These are phyloP conservation scores for Xylaria cubensis DNA, from an alignment of 495 filamentous ascomycete genomes.

Conservation along the genomic window DNA sequence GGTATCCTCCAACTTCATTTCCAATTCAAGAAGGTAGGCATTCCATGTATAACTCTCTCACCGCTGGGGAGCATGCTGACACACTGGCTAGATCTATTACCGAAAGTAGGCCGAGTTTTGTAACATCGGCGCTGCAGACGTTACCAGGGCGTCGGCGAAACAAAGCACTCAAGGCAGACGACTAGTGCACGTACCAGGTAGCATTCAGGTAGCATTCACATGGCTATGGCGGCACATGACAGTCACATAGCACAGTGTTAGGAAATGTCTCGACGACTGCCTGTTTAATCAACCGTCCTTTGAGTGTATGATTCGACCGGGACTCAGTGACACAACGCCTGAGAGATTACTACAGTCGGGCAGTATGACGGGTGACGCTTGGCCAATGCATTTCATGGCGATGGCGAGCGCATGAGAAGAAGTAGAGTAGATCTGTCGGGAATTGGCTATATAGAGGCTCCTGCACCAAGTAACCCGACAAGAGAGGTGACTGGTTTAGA, in stretches of 20 bases:
- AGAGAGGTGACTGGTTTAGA: neutral
- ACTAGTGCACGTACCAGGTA: constrained; percentile 26
- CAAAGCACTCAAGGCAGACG: constrained; percentile 6
- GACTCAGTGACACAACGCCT: neutral
- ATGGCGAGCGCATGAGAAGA: neutral
- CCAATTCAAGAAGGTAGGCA: constrained; percentile 83
- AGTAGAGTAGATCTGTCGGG: neutral
- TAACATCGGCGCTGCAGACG: neutral
- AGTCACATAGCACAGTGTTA: constrained; percentile 14
- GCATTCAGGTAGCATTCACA: constrained; percentile 23
- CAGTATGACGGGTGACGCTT: neutral
- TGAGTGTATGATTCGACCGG: constrained; percentile 7
- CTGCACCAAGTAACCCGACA: neutral
- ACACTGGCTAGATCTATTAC: constrained; percentile 65
- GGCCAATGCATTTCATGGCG: neutral
- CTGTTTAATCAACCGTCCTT: neutral
- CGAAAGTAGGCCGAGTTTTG: constrained; percentile 56
- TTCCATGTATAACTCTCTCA: constrained; percentile 1
- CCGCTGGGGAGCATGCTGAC: constrained; percentile 43
- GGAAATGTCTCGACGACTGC: constrained; percentile 1
- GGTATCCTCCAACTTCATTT: constrained; percentile 98
- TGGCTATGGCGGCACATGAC: constrained; percentile 23
- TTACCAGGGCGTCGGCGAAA: constrained; percentile 4
- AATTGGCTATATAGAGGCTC: neutral
- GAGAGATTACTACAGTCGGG: neutral